Base-by-base conservation (phyloP, 768 basidiomycete species). In the Rossbeevera mucosa region DNA sequence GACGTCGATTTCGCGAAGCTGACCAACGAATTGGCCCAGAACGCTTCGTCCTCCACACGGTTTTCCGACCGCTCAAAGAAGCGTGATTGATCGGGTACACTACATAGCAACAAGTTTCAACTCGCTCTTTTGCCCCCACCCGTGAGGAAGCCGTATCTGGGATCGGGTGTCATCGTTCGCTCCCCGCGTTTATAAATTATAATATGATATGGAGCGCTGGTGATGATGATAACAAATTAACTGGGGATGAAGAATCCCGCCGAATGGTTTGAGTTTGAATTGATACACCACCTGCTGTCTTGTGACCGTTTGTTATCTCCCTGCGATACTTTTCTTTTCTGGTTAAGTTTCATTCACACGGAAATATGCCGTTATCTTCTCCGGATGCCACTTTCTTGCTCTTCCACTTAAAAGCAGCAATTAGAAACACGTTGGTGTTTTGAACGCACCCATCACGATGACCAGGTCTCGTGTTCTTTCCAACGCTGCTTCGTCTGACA, bases 1-100 rank as follows among this genome's bases (percentile, higher is more conserved):
- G 66, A 61, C 13, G 50, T 68, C 1, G 69, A 68, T 41, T 67
- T 68, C 41, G 66, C 60, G 28, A 58, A 61, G 50, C n/a, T 68
- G 44, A 70, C 63, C 1, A 50, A 13, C 12, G 63, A 68, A 24
- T 33, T 68, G 12, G 53, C 57, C 9, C 51, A 53, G 36, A 59
- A 64, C 40, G 44, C 50, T 18, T 54, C 62, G 4, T 55, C 40
- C 25, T 48, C 61, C 9, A 50, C 57, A 33, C 66, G 68, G 25
- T 67, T 67, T 48, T 47, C 47, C 12, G 54, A 31, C 26, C 43
- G 44, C 28, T 70, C 66, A 7, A 70, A 69, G 57, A 67, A 68
- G 54, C 45, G 38, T 30, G 65, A 67, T 42, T 66, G 56, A 64
- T 41, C n/a, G 11, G 40, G 25, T 21, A 42, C 44, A 41, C 48